Percentiles rank a stretch among this genome's conserved stretches.
Conservation (phyloP, 768 basidiomycete species). For the Macrolepiota fuliginosa region DNA sequence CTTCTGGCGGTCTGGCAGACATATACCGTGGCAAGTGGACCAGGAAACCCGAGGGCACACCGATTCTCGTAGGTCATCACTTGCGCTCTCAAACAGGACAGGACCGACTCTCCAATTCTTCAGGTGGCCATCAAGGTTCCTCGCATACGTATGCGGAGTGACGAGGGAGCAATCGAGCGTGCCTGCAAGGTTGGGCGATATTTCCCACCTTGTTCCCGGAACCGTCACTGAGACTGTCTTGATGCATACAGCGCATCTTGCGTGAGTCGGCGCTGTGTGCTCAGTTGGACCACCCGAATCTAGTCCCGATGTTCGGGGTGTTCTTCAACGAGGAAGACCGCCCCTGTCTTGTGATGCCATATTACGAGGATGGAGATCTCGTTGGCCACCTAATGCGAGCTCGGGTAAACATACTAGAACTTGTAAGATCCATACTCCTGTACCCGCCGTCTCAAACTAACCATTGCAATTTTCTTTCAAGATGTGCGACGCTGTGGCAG, state of each 20-base stretch:
- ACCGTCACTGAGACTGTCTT: no score
- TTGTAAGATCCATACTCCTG: constrained; percentile 2
- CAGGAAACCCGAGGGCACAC: neutral
- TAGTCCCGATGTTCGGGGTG: constrained; percentile 15
- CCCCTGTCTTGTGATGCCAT: constrained; percentile 16
- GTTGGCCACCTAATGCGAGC: constrained; percentile 3
- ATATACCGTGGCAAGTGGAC: constrained; percentile 14
- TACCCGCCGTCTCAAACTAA: no score
- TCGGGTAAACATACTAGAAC: constrained; percentile 1
- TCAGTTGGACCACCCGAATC: constrained; percentile 9
- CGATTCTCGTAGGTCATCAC: neutral
- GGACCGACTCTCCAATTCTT: neutral
- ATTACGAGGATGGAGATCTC: constrained; percentile 16
- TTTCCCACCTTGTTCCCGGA: no score
- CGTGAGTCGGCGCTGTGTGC: constrained; percentile 15
- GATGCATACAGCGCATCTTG: constrained; percentile 14
- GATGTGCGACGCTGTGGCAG: constrained; percentile 14
- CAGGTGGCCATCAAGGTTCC: neutral
- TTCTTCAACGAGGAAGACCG: constrained; percentile 7
- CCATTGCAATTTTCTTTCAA: neutral
- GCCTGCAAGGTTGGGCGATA: neutral
- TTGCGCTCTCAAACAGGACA: neutral
- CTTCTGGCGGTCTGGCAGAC: constrained; percentile 16
- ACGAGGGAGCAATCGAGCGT: neutral
- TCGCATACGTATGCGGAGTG: constrained; percentile 2